Percentiles rank a stretch among this genome's conserved stretches.
Conservation (phyloP, 2,329 filamentous ascomycete genomes). For the Venturia oleaginea region DNA sequence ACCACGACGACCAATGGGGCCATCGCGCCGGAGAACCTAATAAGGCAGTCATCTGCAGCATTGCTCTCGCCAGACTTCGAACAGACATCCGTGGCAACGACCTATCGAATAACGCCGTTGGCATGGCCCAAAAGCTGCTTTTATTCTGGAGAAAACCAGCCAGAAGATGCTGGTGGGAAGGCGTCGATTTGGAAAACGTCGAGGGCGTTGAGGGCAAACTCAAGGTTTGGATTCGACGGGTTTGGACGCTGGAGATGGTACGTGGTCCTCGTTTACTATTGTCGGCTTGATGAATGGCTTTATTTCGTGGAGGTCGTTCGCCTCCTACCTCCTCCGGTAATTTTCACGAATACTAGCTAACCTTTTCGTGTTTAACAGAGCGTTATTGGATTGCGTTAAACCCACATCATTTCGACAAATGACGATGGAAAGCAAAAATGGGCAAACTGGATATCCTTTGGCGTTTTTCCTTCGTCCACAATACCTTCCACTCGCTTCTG, state of each 20-base stretch:
- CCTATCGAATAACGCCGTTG: constrained; percentile 65
- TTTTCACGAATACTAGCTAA: constrained; percentile 11
- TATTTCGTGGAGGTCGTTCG: not conserved
- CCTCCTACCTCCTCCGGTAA: constrained; percentile 15
- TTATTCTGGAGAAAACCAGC: constrained; percentile 98
- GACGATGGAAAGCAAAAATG: not conserved
- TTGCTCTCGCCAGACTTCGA: constrained; percentile 83
- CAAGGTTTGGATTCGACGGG: constrained; percentile 96
- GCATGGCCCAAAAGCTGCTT: constrained; percentile 96
- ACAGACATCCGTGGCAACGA: constrained; percentile 80
- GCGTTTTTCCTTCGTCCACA: not conserved
- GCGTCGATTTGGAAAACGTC: constrained; percentile 80
- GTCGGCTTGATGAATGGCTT: constrained; percentile 11
- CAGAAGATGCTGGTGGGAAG: constrained; percentile 97
- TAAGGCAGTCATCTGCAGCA: constrained; percentile 96
- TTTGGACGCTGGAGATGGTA: constrained; percentile 96
- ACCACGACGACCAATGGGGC: constrained; percentile 91
- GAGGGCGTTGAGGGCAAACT: constrained; percentile 85
- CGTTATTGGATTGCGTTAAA: constrained; percentile 71
- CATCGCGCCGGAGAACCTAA: constrained; percentile 96
- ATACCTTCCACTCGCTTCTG: not conserved
- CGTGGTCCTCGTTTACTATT: constrained; percentile 1
- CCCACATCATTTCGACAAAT: not conserved
- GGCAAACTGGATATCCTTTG: constrained; percentile 2
- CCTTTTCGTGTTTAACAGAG: constrained; percentile 36